Conservation (phyloP, 768 basidiomycete genomes). For the Grammothele lineata region DNA sequence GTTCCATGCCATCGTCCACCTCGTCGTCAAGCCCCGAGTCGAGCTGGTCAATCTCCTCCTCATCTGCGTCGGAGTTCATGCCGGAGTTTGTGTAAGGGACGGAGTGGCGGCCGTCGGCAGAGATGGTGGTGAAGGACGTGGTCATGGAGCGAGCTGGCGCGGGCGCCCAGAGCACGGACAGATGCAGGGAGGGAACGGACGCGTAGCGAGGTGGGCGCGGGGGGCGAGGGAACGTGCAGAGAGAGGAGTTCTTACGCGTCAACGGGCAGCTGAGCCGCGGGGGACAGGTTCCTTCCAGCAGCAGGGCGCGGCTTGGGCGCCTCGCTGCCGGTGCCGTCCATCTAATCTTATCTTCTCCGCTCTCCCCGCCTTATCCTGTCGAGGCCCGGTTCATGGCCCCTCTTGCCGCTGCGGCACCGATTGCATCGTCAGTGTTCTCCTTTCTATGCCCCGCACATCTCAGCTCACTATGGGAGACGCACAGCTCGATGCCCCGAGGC, state of each 20-base stretch:
- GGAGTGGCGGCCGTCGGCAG: slow-evolving; percentile 11
- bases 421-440: no score
- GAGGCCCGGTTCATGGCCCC: no score
- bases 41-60: slow-evolving; percentile 65
- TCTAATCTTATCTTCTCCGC: no score
- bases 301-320: no score
- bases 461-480: no score
- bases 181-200: background rate
- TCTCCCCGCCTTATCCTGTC: no score
- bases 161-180: background rate
- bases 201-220: background rate
- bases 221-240: slow-evolving; percentile 6
- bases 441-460: no score
- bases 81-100: slow-evolving; percentile 10
- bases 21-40: slow-evolving; percentile 51
- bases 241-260: slow-evolving; percentile 8
- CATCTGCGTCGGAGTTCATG: slow-evolving; percentile 34
- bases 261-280: no score
- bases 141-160: slow-evolving; percentile 15
- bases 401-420: no score
- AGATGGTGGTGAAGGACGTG: slow-evolving; percentile 16
- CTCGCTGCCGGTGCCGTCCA: no score
- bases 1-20: slow-evolving; percentile 20
- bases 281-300: no score
- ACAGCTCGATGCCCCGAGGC: background rate